A percentile compares a stretch with the other conserved stretches of the same genome.
Evolutionary conservation across 2,329 filamentous ascomycete genomes (phyloP).

Genomic region (Ascochyta pisi): DNA sequence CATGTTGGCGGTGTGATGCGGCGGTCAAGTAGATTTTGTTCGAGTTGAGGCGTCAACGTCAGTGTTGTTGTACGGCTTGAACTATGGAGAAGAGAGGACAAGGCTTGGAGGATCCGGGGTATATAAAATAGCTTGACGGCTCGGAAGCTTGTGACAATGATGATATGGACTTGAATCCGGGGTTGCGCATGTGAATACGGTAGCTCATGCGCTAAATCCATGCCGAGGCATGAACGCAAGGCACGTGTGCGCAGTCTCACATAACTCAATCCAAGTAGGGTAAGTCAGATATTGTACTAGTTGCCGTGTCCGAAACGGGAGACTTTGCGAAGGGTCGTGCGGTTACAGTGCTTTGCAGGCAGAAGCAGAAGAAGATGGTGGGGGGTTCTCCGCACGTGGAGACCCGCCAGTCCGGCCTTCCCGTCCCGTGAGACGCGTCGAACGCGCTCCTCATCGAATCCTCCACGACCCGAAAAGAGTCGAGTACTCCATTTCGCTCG

Average conservation of each 20-base stretch:
- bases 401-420: background rate
- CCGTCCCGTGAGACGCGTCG: background rate
- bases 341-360: background rate
- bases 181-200: slow-evolving; percentile 33
- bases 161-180: slow-evolving; percentile 25
- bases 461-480: background rate
- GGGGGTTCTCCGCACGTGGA: background rate
- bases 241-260: slow-evolving; percentile 22
- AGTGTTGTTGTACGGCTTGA: background rate
- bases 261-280: background rate
- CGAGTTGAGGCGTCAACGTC: no score
- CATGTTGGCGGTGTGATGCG: slow-evolving; percentile 30
- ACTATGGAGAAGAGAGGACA: slow-evolving; percentile 1
- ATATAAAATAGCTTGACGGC: slow-evolving; percentile 21
- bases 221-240: slow-evolving; percentile 27
- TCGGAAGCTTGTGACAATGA: slow-evolving; percentile 34
- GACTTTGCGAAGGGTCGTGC: background rate
- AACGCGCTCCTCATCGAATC: slow-evolving; percentile 1
- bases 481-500: background rate
- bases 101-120: slow-evolving; percentile 17
- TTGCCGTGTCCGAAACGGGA: background rate
- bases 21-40: no score
- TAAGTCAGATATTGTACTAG: background rate
- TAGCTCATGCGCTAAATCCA: slow-evolving; percentile 17
- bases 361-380: background rate